Evolutionary conservation across 768 basidiomycete species (phyloP).

Genomic region (Tricholoma hemisulphureum): DNA sequence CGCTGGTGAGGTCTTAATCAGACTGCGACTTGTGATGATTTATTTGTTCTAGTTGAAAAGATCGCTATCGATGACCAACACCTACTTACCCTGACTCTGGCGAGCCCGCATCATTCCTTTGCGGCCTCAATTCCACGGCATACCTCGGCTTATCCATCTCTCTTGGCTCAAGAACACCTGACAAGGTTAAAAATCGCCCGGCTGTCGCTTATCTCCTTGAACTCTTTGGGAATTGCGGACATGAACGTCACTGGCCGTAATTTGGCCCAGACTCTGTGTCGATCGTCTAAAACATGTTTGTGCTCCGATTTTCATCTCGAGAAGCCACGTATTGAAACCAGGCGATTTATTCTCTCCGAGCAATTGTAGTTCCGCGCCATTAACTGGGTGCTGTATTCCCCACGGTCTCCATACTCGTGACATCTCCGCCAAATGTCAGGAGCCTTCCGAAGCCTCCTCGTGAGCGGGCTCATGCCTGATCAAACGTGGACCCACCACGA

Average conservation of each 20-base stretch:
- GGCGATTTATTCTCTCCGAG: not conserved
- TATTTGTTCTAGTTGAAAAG: not conserved
- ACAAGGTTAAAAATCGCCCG: not conserved
- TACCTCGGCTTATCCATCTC: no score
- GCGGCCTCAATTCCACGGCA: not conserved
- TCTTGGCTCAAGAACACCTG: not conserved
- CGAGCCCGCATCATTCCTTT: not conserved
- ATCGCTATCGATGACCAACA: not conserved
- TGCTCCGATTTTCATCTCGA: not conserved
- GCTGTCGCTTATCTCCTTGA: not conserved
- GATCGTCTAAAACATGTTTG: not conserved
- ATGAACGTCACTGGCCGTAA: not conserved
- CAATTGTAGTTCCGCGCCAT: not conserved
- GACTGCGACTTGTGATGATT: not conserved
- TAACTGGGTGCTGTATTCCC: not conserved
- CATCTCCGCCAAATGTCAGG: not conserved
- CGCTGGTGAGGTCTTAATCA: not conserved
- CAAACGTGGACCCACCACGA: not conserved
- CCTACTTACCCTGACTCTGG: not conserved
- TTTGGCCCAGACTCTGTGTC: not conserved
- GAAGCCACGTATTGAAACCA: not conserved
- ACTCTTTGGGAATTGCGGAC: not conserved
- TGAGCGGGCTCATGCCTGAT: not conserved
- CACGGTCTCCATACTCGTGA: not conserved
- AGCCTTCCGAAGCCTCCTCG: not conserved